Evolutionary conservation across 768 basidiomycete genomes (phyloP).

Genomic region (Mycena rebaudengoi): DNA sequence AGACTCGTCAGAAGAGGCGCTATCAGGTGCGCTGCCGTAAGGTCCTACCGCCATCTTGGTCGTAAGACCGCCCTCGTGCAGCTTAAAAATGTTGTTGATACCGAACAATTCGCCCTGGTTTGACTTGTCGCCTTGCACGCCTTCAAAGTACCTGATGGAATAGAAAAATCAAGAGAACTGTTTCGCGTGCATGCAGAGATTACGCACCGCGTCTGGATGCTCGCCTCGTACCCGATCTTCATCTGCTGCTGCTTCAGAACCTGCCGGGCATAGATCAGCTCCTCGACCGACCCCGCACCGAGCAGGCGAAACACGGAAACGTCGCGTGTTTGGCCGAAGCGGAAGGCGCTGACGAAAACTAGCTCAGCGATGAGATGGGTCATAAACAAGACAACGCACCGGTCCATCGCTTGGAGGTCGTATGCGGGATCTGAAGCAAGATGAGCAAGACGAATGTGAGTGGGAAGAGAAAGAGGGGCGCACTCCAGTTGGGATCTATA

Average conservation of each 20-base stretch:
- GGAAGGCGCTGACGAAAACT: conserved; percentile 62
- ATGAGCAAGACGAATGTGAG: background rate
- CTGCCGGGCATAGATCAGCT: conserved; percentile 88
- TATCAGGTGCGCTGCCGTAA: background rate
- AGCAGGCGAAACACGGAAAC: conserved; percentile 86
- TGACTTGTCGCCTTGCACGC: conserved; percentile 79
- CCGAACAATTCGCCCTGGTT: conserved; percentile 89
- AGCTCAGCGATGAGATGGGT: background rate
- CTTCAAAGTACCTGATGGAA: conserved; percentile 73
- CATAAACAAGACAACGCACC: conserved; percentile 38
- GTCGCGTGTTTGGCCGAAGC: conserved; percentile 87
- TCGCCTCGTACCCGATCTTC: conserved; percentile 88
- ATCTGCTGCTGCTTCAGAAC: conserved; percentile 95
- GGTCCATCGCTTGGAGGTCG: conserved; percentile 92
- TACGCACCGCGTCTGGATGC: conserved; percentile 77
- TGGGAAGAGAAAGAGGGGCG: conserved; percentile 46
- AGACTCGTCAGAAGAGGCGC: too few species aligned
- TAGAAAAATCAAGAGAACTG: background rate
- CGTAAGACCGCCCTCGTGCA: conserved; percentile 73
- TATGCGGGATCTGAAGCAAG: conserved; percentile 84
- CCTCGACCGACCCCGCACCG: conserved; percentile 88
- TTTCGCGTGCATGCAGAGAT: too few species aligned
- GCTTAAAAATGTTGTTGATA: conserved; percentile 83
- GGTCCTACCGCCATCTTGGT: conserved; percentile 77
- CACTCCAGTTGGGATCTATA: conserved; percentile 95